Conservation (phyloP, 257 asterid genomes). For the Marsdenia floribunda region DNA sequence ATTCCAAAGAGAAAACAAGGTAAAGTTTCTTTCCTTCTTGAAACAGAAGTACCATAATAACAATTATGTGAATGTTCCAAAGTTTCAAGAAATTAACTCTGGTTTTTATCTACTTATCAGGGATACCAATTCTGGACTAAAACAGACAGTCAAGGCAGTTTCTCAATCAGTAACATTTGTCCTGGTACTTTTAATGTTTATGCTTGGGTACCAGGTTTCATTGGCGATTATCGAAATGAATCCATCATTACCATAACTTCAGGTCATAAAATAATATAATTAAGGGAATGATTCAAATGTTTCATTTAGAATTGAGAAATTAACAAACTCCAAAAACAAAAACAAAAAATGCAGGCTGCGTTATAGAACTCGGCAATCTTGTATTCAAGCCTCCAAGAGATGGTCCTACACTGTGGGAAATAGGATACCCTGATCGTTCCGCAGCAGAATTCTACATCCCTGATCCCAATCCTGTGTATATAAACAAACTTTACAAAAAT, state of each 20-base stretch:
- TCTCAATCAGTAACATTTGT: conserved; percentile 48
- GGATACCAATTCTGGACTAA: conserved; percentile 81
- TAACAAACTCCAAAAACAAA: neutral
- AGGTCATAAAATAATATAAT: conserved; percentile 31
- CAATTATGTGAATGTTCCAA: neutral
- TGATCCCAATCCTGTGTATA: conserved; percentile 65
- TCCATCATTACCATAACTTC: conserved; percentile 43
- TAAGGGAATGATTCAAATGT: neutral
- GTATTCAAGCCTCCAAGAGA: conserved; percentile 59
- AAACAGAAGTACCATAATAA: neutral
- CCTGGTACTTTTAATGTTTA: conserved; percentile 58
- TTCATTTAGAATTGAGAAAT: neutral
- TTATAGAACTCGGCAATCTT: conserved; percentile 34
- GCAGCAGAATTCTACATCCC: conserved; percentile 78
- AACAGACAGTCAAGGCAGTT: conserved; percentile 46
- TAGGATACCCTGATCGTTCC: conserved; percentile 82
- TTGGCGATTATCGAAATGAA: conserved; percentile 64
- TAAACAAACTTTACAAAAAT: conserved; percentile 49
- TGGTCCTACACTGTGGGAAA: conserved; percentile 91
- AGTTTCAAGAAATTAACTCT: conserved; percentile 12
- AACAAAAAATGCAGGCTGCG: conserved; percentile 17
- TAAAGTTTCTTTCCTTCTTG: conserved; percentile 24
- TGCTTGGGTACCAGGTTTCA: conserved; percentile 79
- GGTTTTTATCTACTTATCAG: conserved; percentile 22
- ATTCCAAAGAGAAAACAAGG: conserved; percentile 90